Evolutionary conservation across 805 yeast species (phyloP), one percentile per base, ranked within the genome.

Genomic region (Saccharomyces kudriavzevii): DNA sequence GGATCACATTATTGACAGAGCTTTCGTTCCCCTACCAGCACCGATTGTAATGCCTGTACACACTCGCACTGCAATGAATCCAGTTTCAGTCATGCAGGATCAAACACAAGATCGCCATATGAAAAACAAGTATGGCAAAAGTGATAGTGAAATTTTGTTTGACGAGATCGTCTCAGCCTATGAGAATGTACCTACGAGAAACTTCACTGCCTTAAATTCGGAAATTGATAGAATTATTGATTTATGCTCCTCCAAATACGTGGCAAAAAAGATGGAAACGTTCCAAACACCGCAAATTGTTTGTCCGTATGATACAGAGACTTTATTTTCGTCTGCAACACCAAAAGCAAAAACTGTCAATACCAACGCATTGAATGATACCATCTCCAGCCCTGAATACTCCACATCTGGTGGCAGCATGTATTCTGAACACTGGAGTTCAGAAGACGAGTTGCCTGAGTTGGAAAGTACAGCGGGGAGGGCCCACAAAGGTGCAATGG

Each of bases 161-260:
- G 66, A 67, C 49, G 69, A 67, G 49, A 66, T 67, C 10, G 35
- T 67, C 20, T 57, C 60, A 2, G 65, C 64, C 11, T 67, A 66
- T 26, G 26, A 54, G n/a, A 47, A 35, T n/a, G 52, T 31, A 4
- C 29, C 30, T 11, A 31, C 50, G 2, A 49, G 26, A 13, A 47
- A 35, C 4, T 51, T 54, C 4, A 28, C 45, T 10, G 51, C 49
- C 2, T 54, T 63, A 14, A 49, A 58, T 27, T 45, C 49, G 11
- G 67, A 61, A 47, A 56, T 63, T 14, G 61, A 61, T 31, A 53
- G 63, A 43, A 60, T 35, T n/a, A 35, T 35, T 17, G 43, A 35
- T 35, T 17, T 35, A 35, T 35, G 43, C 10, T 5, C 43, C 59
- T 8, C 48, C 48, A 10, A 54, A 49, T 13, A 51, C 54, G 25